Conservation (phyloP, 2,329 filamentous ascomycete species). For the Massarina eburnea region DNA sequence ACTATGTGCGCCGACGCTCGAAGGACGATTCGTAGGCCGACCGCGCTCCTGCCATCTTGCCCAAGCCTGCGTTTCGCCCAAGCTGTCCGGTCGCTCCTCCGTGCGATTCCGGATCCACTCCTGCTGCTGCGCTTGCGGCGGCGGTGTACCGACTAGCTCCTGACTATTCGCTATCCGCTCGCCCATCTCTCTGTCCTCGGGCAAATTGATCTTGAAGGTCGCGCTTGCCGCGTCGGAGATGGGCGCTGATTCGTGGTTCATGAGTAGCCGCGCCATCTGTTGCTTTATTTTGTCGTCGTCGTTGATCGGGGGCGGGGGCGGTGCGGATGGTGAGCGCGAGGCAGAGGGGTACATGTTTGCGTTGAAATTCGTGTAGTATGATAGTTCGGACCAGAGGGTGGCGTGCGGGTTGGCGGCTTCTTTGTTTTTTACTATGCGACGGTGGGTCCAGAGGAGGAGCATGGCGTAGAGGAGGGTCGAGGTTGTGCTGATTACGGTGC, state of each 20-base stretch:
- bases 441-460: conserved; percentile 48
- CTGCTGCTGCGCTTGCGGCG: conserved; percentile 17
- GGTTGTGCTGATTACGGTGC: conserved; percentile 43
- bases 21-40: conserved; percentile 26
- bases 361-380: conserved; percentile 49
- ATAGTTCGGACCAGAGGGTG: conserved; percentile 38
- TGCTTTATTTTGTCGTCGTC: conserved; percentile 55
- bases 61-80: conserved; percentile 34
- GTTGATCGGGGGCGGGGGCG: conserved; percentile 33
- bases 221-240: conserved; percentile 38
- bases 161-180: conserved; percentile 27
- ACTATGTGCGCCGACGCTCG: conserved; percentile 25
- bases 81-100: conserved; percentile 29
- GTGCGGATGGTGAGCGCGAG: conserved; percentile 24
- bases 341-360: conserved; percentile 51
- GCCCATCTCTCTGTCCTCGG: conserved; percentile 34
- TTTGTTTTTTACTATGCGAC: conserved; percentile 40
- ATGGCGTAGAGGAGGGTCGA: conserved; percentile 46
- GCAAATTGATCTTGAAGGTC: conserved; percentile 48
- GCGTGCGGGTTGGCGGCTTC: conserved; percentile 19
- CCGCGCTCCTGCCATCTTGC: conserved; percentile 34
- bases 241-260: conserved; percentile 36
- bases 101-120: conserved; percentile 26
- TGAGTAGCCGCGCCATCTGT: conserved; percentile 53
- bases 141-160: conserved; percentile 33